Evolutionary conservation across 1,139 yeast species (phyloP), one percentile per base, ranked within the genome.

Genomic region (Hemisphaericaspora xylanilytica): DNA sequence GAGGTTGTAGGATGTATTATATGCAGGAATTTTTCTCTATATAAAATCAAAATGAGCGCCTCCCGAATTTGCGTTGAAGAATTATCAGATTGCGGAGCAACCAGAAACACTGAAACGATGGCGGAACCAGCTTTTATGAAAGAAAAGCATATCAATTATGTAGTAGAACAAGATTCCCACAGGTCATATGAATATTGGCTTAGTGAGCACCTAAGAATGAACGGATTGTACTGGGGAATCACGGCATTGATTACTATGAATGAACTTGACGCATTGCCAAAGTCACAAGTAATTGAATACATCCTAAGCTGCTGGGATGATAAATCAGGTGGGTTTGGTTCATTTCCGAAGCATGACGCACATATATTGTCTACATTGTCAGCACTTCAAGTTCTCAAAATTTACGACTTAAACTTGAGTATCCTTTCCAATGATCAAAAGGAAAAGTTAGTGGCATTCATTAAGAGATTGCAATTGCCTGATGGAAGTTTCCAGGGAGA

Each of bases 201-300:
- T 40, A 78, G 89, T 18, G 97, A 94, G 54, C 97, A 92, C 59
- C 70, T 92, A 38, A 73, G 97, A 31, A 65, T 92, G 72, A 88
- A 86, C 53, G 98, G 98, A 5, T 70, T 94, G 2, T 92, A 94
- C 58, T 92, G 99, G 99, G 98, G 97, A 0, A 67, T 88, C 5
- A 82, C 85, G 12, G 88, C 97, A 0, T 63, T 90, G 28, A 76
- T 78, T 37, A 63, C 85, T 7, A 58, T 90, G 65, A 72, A 74
- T 31, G 67, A 81, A 2, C 64, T 71, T 17, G 58, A 58, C 17
- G 73, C 80, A 1, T 75, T 92, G 37, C 74, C 82, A 10, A 65
- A 70, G 40, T 62, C 69, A 0, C 87, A 82, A 6, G 80, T 92
- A 13, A 63, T 86, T 3, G 64, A 68, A 12, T 94, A 81, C 57